Evolutionary conservation across 768 basidiomycete species (phyloP).

Genomic region (Scleroderma bovista): DNA sequence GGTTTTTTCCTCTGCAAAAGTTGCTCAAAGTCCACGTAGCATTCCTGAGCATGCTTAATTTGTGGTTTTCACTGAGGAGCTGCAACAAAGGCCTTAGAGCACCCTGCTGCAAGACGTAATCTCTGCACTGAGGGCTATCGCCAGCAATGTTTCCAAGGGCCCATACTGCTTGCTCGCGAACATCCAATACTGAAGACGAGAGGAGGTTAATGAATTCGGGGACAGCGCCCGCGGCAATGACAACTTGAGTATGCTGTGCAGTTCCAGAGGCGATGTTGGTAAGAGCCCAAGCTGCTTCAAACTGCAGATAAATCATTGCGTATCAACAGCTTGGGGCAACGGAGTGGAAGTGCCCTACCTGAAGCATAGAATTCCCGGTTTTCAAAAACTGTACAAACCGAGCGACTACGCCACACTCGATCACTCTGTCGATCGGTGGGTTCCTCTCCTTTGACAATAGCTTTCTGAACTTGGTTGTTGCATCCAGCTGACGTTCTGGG

Average conservation of each 20-base stretch:
- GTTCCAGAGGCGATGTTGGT: conserved; percentile 99
- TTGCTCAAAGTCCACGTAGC: conserved; percentile 99
- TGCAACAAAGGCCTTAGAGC: conserved; percentile 89
- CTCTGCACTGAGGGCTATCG: conserved; percentile 95
- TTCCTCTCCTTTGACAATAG: conserved; percentile 99
- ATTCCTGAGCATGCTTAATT: conserved; percentile 96
- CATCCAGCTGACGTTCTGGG: conserved; percentile 87
- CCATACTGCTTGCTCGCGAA: conserved; percentile 99
- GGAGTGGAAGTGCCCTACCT: conserved; percentile 41
- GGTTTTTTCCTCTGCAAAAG: conserved; percentile 97
- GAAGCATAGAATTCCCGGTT: conserved; percentile 76
- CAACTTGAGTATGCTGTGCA: conserved; percentile 96
- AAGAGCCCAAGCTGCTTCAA: conserved; percentile 96
- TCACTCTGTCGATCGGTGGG: conserved; percentile 97
- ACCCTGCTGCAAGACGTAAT: conserved; percentile 91
- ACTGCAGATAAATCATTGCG: conserved; percentile 40
- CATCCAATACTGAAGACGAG: conserved; percentile 91
- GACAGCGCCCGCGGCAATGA: conserved; percentile 90
- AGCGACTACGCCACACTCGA: conserved; percentile 94
- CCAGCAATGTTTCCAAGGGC: conserved; percentile 99
- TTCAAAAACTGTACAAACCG: conserved; percentile 95
- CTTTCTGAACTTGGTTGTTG: conserved; percentile 98
- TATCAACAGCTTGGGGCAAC: conserved; percentile 5
- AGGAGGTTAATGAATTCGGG: conserved; percentile 96
- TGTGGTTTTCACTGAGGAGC: conserved; percentile 92